Base-by-base conservation (phyloP, 352 stramenopile species). In the Phytophthora chlamydospora region DNA sequence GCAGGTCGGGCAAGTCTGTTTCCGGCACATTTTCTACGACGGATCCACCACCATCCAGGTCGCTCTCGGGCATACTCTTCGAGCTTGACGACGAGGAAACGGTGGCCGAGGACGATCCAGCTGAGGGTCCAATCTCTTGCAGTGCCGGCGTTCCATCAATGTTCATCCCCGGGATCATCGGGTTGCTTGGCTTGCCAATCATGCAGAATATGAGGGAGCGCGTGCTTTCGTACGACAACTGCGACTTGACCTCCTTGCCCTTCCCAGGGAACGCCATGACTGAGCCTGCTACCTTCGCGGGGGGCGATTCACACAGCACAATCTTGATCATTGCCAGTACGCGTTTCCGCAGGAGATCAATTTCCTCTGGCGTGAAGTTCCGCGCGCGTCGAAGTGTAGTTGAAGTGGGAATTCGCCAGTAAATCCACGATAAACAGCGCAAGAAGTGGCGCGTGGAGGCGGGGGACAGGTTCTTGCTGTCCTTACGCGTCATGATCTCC, bases 121-220 rank as follows among this genome's bases (percentile, higher is more conserved):
- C 75, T 29, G 68, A 53, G 4, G 65, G 41, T 27, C 77, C 75
- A 55, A 73, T 63, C n/a, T 87, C 82, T 47, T 86, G 76, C 10
- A 83, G 52, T 4, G 57, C 66, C 6, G 78, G 77, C 6, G 78
- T 86, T 33, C 79, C 82, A 60, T 91, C 82, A 41, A 83, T 78
- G 24, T 86, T 85, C 45, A 85, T 70, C 46, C 76, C 76, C 13
- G 76, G 74, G 14, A 85, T 73, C 76, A 88, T 89, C 12, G 80
- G 78, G 27, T 89, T 88, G 31, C 83, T 90, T 31, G 83, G 76
- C 42, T 95, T 95, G 6, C 85, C 83, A 47, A 95, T 90, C 85
- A 95, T 95, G 55, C 85, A 90, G 52, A 91, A 95, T 17, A 95
- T 91, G 29, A 95, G 66, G 21, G 83, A 84, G 1, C 82, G 74